Evolutionary conservation across 768 basidiomycete species (phyloP).

Genomic region (Austroboletus eburneus): DNA sequence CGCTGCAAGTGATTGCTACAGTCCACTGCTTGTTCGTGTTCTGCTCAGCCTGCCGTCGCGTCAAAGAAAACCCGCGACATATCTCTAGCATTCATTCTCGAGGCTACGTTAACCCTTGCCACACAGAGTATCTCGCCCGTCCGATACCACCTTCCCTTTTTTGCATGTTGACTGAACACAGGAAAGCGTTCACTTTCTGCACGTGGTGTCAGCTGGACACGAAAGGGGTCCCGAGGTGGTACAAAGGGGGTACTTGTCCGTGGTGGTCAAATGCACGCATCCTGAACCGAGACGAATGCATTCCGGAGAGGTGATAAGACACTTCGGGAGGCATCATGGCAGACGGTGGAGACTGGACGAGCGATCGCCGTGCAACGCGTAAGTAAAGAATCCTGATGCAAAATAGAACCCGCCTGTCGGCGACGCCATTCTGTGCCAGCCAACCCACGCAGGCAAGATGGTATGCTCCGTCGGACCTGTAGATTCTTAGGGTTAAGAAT

Average conservation of each 20-base stretch:
- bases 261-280: constrained; percentile 18
- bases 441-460: constrained; percentile 23
- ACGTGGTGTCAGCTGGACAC: constrained; percentile 13
- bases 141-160: constrained; percentile 48
- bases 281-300: constrained; percentile 31
- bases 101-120: constrained; percentile 5
- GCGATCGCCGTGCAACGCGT: constrained; percentile 11
- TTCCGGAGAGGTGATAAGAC: constrained; percentile 54
- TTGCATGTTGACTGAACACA: constrained; percentile 18
- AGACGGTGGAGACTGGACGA: constrained; percentile 26
- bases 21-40: constrained; percentile 31
- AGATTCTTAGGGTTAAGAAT: constrained; percentile 59
- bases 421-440: constrained; percentile 18
- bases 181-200: constrained; percentile 27
- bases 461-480: constrained; percentile 31
- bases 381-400: constrained; percentile 2
- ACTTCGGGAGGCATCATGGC: constrained; percentile 37
- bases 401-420: constrained; percentile 14
- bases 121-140: constrained; percentile 39
- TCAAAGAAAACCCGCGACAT: constrained; percentile 42
- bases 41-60: constrained; percentile 35
- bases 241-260: constrained; percentile 47
- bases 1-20: constrained; percentile 3
- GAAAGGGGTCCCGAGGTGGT: constrained; percentile 50
- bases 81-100: constrained; percentile 38